These are phyloP conservation scores for Pseudocercospora ulei DNA, from an alignment of 2,329 filamentous ascomycete species.

Conservation along the genomic window DNA sequence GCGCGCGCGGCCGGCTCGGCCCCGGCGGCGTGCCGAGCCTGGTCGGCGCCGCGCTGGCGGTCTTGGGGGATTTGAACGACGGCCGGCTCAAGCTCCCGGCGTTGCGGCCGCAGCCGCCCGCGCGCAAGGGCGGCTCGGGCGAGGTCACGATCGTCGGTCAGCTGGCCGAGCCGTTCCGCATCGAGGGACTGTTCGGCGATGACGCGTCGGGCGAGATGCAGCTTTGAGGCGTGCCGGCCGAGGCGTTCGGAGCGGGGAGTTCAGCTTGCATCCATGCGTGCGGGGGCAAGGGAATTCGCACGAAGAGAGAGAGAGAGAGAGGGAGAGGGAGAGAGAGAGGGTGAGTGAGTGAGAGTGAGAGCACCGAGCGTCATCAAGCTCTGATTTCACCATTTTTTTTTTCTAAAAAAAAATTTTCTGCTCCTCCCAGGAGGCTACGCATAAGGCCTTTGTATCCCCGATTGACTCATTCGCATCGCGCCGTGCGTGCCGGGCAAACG, in stretches of 20 bases:
- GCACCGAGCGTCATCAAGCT: too few relatives aligned
- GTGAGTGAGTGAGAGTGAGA: too few relatives aligned
- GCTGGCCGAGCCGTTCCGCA: constrained; percentile 89
- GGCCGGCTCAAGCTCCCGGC: constrained; percentile 56
- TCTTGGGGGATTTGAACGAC: constrained; percentile 94
- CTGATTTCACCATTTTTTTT: background rate
- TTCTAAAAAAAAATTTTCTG: background rate
- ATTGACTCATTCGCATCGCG: too few relatives aligned
- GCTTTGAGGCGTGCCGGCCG: constrained; percentile 22
- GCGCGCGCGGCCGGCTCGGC: constrained; percentile 81
- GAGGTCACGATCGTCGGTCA: constrained; percentile 78
- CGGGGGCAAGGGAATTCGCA: constrained; percentile 3
- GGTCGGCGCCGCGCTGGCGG: constrained; percentile 75
- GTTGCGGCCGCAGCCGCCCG: constrained; percentile 32
- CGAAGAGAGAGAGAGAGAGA: background rate
- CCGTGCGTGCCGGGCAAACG: too few relatives aligned
- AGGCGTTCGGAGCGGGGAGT: too few relatives aligned
- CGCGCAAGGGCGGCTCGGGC: constrained; percentile 51
- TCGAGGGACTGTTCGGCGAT: constrained; percentile 85
- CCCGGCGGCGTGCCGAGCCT: constrained; percentile 86
- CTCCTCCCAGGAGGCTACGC: constrained; percentile 7
- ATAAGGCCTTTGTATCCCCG: too few relatives aligned
- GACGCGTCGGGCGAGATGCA: constrained; percentile 35
- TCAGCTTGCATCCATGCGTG: too few relatives aligned
- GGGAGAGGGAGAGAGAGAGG: too few relatives aligned